These are phyloP conservation scores for Lasiosphaeris hirsuta DNA, from an alignment of 495 filamentous ascomycete genomes.

Conservation along the genomic window DNA sequence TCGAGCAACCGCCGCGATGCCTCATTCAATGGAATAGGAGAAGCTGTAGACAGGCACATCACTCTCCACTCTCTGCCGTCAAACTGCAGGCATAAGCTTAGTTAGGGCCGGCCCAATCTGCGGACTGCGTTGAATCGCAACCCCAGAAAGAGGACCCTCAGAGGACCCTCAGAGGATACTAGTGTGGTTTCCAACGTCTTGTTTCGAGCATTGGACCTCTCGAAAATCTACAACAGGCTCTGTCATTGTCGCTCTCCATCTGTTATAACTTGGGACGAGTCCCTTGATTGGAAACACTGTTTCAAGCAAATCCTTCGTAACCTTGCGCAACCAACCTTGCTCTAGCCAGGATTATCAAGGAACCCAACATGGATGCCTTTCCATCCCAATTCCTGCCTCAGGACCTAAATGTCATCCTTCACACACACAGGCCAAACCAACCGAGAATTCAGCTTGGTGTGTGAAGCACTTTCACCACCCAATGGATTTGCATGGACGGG, in stretches of 20 bases:
- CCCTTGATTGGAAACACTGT: background rate
- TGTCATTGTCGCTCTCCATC: background rate
- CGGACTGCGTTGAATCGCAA: no score
- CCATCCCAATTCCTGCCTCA: background rate
- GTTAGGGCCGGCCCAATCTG: no score
- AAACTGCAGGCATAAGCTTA: no score
- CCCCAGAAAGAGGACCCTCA: no score
- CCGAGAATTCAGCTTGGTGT: no score
- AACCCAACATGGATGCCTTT: background rate
- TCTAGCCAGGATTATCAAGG: background rate
- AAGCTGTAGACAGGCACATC: no score
- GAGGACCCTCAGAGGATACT: no score
- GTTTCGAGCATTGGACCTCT: background rate
- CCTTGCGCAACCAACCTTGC: background rate
- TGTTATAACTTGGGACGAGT: background rate
- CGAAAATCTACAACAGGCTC: background rate
- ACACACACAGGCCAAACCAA: slow-evolving; percentile 1
- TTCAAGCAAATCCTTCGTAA: background rate
- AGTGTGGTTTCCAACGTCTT: no score
- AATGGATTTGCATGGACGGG: background rate
- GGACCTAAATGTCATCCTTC: background rate
- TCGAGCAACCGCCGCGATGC: background rate
- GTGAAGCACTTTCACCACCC: no score
- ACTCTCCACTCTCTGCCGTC: no score
- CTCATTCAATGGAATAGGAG: no score